These are phyloP conservation scores for Avena insularis DNA, from an alignment of 176 grass and related monocot species.

Conservation along the genomic window DNA sequence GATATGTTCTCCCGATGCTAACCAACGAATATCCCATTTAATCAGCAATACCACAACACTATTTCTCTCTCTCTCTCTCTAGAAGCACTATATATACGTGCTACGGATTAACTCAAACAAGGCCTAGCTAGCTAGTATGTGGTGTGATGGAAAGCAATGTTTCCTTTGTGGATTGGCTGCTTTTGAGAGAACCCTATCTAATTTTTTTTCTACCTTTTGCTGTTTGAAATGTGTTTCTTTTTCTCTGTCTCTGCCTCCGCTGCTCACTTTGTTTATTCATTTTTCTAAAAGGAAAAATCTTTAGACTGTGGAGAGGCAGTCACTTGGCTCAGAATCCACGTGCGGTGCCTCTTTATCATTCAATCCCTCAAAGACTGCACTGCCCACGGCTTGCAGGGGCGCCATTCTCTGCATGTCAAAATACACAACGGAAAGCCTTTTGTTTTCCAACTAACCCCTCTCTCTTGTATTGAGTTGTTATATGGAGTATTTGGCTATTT, in stretches of 20 bases:
- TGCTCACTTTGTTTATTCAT: conserved; percentile 23
- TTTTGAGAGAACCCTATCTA: conserved; percentile 53
- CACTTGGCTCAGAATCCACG: conserved; percentile 93
- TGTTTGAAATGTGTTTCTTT: conserved; percentile 55
- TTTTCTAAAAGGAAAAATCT: conserved; percentile 51
- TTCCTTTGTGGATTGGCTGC: conserved; percentile 61
- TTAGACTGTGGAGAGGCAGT: conserved; percentile 78
- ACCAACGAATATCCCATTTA: conserved; percentile 51
- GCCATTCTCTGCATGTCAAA: conserved; percentile 61
- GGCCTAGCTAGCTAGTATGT: conserved; percentile 16
- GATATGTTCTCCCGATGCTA: conserved; percentile 62
- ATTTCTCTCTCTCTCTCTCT: neutral
- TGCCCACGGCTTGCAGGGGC: conserved; percentile 39
- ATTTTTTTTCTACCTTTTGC: conserved; percentile 11
- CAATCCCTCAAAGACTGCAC: conserved; percentile 69
- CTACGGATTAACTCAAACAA: conserved; percentile 30
- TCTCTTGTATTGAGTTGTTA: neutral
- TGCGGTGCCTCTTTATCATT: conserved; percentile 91
- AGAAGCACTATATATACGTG: neutral
- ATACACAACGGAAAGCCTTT: neutral
- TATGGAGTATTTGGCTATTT: neutral
- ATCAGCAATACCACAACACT: conserved; percentile 36
- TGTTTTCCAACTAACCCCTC: neutral
- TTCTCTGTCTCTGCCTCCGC: neutral
- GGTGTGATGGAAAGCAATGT: conserved; percentile 52